Base-by-base conservation (phyloP, 192 early-diverging fungal species). In the Kappamyces sp. region DNA sequence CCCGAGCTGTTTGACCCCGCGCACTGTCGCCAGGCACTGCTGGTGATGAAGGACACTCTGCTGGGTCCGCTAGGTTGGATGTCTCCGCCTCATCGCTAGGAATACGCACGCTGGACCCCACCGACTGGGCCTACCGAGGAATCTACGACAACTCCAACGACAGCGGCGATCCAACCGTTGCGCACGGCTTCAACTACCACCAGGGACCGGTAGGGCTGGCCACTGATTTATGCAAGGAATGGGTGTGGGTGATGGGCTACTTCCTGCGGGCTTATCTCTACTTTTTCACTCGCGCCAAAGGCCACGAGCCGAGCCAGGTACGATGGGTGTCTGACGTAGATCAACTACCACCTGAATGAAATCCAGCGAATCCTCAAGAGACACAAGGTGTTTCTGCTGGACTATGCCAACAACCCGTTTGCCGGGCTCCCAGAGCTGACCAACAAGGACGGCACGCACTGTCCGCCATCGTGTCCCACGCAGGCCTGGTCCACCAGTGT, bases 161-260 rank as follows among this genome's bases (percentile, higher is more conserved):
- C 60, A 85, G 85, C 9, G 67, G 69, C 46, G 94, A 99, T 60
- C 70, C 84, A 5, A 72, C 84, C 7, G 80, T 95, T 1, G 94
- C 97, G 2, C 95, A 99, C 60, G 97, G 97, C 13, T 89, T 89
- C 72, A 99, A 99, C 65, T 99, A 99, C 67, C 94, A 99, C 59
- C 90, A 97, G 67, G 97, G 94, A 35, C 92, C 92, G 52, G 75
- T 78, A 66, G 23, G 23, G 0, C 23, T 23, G 23, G 0, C 23
- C 52, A 60, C 49, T 36, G 12, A 42, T 41, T 53, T 51, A 6
- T 37, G 49, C 15, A 47, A 62, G 78, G 97, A 99, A 85, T 99
- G 97, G 97, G 75, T 98, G 9, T 99, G 92, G 92, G 75, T 78
- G 15, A 85, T 85, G 1, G 92, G 90, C 2, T 93, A 86, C 77